A percentile compares a stretch with the other conserved stretches of the same genome.
phyloP scores from a whole-genome alignment of 306 rosid species.

The Pyrus betulifolia region DNA sequence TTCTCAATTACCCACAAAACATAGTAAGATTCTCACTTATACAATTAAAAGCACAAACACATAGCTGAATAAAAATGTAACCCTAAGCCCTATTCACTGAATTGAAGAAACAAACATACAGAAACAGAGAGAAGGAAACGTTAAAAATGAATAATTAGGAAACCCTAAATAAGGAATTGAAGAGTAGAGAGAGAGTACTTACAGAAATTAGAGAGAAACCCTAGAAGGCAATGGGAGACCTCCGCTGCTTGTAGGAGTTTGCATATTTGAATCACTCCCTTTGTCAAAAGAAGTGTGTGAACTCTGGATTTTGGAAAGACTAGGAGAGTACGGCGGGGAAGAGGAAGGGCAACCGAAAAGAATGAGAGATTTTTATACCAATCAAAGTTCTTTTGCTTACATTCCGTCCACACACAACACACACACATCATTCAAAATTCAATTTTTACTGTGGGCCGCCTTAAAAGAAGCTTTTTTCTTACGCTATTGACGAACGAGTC shows the following conservation, averaged over 20 bases:
- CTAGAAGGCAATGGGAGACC: conserved; percentile 1
- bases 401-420: too few relatives aligned
- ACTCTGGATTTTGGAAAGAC: too few relatives aligned
- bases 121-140: background rate
- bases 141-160: background rate
- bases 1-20: background rate
- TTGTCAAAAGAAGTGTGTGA: background rate
- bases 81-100: background rate
- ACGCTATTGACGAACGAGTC: too few relatives aligned
- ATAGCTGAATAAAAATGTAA: background rate
- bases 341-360: background rate
- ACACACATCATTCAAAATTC: too few relatives aligned
- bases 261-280: background rate
- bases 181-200: background rate
- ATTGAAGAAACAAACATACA: background rate
- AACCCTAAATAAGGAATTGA: background rate
- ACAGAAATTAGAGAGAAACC: conserved; percentile 4
- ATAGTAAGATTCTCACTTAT: background rate
- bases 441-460: too few relatives aligned
- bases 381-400: too few relatives aligned
- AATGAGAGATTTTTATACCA: background rate
- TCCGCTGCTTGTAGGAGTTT: background rate
- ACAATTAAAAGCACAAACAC: background rate
- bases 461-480: too few relatives aligned
- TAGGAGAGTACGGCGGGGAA: background rate